phyloP scores from a whole-genome alignment of 225 moss, liverwort and hornwort genomes.

The Marchantia polymorpha region DNA sequence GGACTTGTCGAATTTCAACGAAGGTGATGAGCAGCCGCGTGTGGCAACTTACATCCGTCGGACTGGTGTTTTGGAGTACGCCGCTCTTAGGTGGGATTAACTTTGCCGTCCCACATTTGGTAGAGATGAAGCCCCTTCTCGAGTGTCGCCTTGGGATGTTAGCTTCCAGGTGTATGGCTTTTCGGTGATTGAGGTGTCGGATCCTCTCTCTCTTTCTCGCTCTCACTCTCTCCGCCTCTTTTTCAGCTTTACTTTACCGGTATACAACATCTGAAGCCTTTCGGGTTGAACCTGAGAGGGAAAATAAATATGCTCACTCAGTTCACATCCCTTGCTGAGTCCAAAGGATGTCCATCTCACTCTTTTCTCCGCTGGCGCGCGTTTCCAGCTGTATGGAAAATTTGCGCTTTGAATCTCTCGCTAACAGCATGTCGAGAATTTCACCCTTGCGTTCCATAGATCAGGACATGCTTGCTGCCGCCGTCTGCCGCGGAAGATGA shows the following conservation, averaged over 20 bases:
- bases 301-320: background rate
- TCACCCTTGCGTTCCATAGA: background rate
- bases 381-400: background rate
- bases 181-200: constrained; percentile 4
- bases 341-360: background rate
- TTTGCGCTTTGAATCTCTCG: background rate
- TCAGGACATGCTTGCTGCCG: background rate
- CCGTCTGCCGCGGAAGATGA: background rate
- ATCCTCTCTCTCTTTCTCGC: background rate
- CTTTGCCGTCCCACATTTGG: constrained; percentile 8
- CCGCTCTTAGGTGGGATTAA: constrained; percentile 75
- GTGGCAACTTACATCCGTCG: constrained; percentile 64
- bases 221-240: background rate
- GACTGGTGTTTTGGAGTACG: constrained; percentile 79
- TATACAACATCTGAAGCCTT: too few relatives aligned
- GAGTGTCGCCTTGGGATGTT: constrained; percentile 7
- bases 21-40: constrained; percentile 34
- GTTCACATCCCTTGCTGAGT: background rate
- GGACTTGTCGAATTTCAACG: constrained; percentile 45
- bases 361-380: background rate
- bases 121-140: background rate
- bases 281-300: background rate
- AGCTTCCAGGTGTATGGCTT: background rate
- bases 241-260: background rate
- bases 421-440: background rate